A percentile compares a stretch with the other conserved stretches of the same genome.
Conservation (phyloP, 2,329 filamentous ascomycete species). For the Ophiocordyceps polyrhachis-furcata region DNA sequence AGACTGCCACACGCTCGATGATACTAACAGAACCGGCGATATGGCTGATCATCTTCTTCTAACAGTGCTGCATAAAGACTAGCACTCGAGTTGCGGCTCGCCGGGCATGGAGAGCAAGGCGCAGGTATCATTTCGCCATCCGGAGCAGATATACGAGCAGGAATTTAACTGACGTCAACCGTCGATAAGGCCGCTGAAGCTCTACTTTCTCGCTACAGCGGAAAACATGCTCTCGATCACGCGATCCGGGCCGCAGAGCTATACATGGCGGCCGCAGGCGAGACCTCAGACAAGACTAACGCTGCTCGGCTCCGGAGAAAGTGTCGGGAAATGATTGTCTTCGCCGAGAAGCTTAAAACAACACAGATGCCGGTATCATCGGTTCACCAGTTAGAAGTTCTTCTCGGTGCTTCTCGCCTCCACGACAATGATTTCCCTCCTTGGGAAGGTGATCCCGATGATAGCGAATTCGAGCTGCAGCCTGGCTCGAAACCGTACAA, state of each 20-base stretch:
- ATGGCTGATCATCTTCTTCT: no score
- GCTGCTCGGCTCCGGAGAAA: conserved; percentile 47
- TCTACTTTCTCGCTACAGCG: conserved; percentile 15
- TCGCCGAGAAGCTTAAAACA: conserved; percentile 59
- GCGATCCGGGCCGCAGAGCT: conserved; percentile 63
- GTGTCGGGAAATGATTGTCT: conserved; percentile 49
- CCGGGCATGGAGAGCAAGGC: no score
- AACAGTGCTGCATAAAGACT: no score
- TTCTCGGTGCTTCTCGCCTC: conserved; percentile 59
- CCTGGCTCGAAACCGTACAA: conserved; percentile 36
- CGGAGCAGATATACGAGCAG: no score
- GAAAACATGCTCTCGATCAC: conserved; percentile 46
- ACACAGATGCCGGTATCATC: conserved; percentile 2
- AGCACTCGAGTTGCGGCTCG: no score
- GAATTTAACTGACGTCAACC: conserved; percentile 1
- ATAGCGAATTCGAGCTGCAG: conserved; percentile 39
- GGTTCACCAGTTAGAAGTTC: conserved; percentile 17
- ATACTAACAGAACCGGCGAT: no score
- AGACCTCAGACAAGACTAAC: conserved; percentile 41
- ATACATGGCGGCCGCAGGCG: conserved; percentile 57
- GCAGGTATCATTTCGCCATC: no score
- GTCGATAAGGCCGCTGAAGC: conserved; percentile 17
- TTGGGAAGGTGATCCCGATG: conserved; percentile 49
- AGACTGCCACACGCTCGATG: no score
- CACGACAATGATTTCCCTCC: conserved; percentile 72